Base-by-base conservation (phyloP, 2,329 filamentous ascomycete species). In the Gnomoniopsis sp. region DNA sequence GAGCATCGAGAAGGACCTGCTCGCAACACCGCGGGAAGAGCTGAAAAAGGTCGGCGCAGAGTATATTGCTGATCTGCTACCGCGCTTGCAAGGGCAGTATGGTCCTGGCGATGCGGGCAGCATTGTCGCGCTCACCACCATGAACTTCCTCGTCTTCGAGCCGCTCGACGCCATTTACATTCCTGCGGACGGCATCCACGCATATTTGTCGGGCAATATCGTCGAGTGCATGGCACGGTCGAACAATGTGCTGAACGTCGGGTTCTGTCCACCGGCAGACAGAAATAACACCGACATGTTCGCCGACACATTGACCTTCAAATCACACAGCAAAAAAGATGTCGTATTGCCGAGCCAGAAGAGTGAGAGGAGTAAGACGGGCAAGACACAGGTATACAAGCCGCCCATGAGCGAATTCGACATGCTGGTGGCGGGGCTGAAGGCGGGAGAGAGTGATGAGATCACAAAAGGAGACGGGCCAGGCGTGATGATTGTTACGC, bases 221-320 rank as follows among this genome's bases (percentile, higher is more conserved):
- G 84, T 91, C 65, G 88, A 91, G 71, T 91, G 88, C 72, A 91
- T 91, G 88, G 88, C 88, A 1, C 81, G 88, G 8, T 86, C 81
- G 21, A 87, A 91, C 74, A 90, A 91, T 59, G 88, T 92, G 2
- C 77, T 92, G 52, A 90, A 89, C 70, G 85, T 83, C 0, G 88
- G 89, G 0, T 90, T 93, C 75, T 91, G 88, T 64, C 88, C 88
- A 0, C 77, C 77, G 1, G 81, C 84, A 0, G 84, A 89, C 49
- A 79, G 87, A 14, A 81, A 89, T 66, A 84, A 77, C 47, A 76
- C 86, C 23, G 85, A 89, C 19, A 69, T 86, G 30, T 91, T 92
- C 71, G 77, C 77, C 22, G 75, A 81, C 3, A 79, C 82, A 1
- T 68, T 92, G 19, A 88, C 82, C 0, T 91, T 90, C 74, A 76